phyloP scores from a whole-genome alignment of 2,329 filamentous ascomycete species.

The Ascochyta fabae region DNA sequence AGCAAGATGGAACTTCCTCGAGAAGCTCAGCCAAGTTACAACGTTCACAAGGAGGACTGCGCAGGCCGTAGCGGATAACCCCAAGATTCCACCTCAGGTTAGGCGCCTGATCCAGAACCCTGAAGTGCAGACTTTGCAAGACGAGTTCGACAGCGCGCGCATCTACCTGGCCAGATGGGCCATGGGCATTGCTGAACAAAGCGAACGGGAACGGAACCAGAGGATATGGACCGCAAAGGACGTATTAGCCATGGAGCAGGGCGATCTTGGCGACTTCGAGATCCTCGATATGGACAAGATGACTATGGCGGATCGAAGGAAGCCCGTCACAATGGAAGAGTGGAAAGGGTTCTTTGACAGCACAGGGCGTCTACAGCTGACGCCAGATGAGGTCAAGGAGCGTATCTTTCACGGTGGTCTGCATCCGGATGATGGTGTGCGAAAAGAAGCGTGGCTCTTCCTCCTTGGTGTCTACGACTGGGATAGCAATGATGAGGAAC shows the following conservation, averaged over 20 bases:
- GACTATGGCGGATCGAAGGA: slow-evolving; percentile 77
- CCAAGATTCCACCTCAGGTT: slow-evolving; percentile 87
- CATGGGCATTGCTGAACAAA: slow-evolving; percentile 98
- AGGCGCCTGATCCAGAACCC: slow-evolving; percentile 84
- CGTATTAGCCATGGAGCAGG: slow-evolving; percentile 91
- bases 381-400: slow-evolving; percentile 92
- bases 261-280: slow-evolving; percentile 94
- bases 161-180: slow-evolving; percentile 96
- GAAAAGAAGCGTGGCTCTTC: slow-evolving; percentile 97
- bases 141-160: slow-evolving; percentile 95
- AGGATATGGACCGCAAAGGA: slow-evolving; percentile 93
- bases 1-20: slow-evolving; percentile 93
- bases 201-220: slow-evolving; percentile 83
- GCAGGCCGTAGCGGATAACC: slow-evolving; percentile 89
- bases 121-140: slow-evolving; percentile 92
- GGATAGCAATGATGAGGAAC: slow-evolving; percentile 87
- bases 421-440: slow-evolving; percentile 84
- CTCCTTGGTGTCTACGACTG: slow-evolving; percentile 90
- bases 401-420: slow-evolving; percentile 95
- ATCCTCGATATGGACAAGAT: slow-evolving; percentile 81
- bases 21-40: slow-evolving; percentile 96
- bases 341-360: slow-evolving; percentile 92
- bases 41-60: slow-evolving; percentile 93
- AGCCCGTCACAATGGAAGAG: slow-evolving; percentile 78
- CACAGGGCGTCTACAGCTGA: slow-evolving; percentile 78